Percentiles rank a stretch among this genome's conserved stretches.
Evolutionary conservation across 306 rosid species (phyloP).

Genomic region (Quercus agrifolia): DNA sequence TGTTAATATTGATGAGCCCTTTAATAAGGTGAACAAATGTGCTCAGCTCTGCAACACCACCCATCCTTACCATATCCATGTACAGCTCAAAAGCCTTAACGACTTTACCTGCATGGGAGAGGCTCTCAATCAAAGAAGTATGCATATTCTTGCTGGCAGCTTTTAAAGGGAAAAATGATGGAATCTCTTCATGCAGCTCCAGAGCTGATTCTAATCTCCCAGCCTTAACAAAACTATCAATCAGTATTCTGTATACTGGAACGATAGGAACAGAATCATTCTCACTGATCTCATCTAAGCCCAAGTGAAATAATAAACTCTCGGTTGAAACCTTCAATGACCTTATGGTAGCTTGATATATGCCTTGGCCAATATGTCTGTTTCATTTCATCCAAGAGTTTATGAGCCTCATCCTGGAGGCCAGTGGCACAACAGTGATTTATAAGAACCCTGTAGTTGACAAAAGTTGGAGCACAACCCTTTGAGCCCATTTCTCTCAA

Average conservation of each 20-base stretch:
- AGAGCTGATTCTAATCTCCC: conserved; percentile 68
- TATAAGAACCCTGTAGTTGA: conserved; percentile 78
- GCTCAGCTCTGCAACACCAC: conserved; percentile 62
- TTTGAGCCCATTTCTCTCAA: conserved; percentile 70
- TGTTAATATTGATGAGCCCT: conserved; percentile 58
- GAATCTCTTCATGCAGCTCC: conserved; percentile 66
- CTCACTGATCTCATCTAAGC: conserved; percentile 57
- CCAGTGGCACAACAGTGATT: conserved; percentile 74
- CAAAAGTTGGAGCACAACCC: conserved; percentile 82
- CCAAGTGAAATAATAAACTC: conserved; percentile 67
- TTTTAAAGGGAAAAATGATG: conserved; percentile 46
- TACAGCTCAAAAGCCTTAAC: conserved; percentile 64
- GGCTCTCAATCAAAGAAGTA: conserved; percentile 59
- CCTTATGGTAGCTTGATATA: conserved; percentile 58
- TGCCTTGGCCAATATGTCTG: conserved; percentile 82
- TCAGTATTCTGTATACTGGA: conserved; percentile 55
- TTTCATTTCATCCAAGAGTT: conserved; percentile 79
- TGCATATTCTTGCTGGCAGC: conserved; percentile 47
- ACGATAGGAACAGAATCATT: conserved; percentile 51
- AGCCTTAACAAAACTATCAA: conserved; percentile 72
- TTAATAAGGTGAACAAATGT: conserved; percentile 65
- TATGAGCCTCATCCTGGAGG: conserved; percentile 67
- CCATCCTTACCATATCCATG: conserved; percentile 52
- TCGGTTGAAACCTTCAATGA: conserved; percentile 68
- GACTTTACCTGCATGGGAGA: conserved; percentile 56